These are phyloP conservation scores for Cladosporium oxysporum DNA, from an alignment of 2,329 filamentous ascomycete genomes.

Conservation along the genomic window DNA sequence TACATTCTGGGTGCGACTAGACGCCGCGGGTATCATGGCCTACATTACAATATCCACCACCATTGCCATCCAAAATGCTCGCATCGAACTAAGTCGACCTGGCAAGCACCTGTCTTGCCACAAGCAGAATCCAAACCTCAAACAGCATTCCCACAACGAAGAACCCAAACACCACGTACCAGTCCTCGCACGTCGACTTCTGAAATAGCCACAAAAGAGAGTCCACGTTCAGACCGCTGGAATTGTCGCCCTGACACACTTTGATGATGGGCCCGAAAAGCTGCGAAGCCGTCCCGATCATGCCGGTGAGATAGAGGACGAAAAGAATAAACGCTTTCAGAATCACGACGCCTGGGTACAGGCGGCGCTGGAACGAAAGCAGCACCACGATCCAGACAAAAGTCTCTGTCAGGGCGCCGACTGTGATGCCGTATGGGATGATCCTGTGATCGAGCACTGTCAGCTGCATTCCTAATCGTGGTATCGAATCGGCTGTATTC, in stretches of 20 bases:
- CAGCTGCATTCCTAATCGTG: neutral
- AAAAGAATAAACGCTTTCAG: slow-evolving; percentile 62
- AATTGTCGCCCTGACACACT: slow-evolving; percentile 57
- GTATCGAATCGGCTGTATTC: neutral
- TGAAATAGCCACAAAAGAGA: slow-evolving; percentile 65
- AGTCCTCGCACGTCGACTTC: slow-evolving; percentile 63
- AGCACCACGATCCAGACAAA: slow-evolving; percentile 61
- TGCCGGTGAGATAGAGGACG: slow-evolving; percentile 62
- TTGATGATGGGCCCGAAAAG: slow-evolving; percentile 54
- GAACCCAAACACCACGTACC: slow-evolving; percentile 64
- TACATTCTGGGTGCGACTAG: neutral
- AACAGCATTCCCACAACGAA: slow-evolving; percentile 64
- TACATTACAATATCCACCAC: neutral
- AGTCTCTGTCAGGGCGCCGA: slow-evolving; percentile 57
- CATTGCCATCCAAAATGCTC: slow-evolving; percentile 11
- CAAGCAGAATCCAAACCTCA: slow-evolving; percentile 66
- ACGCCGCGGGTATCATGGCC: neutral
- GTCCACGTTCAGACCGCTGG: slow-evolving; percentile 54
- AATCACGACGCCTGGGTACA: slow-evolving; percentile 61
- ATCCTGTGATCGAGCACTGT: slow-evolving; percentile 49
- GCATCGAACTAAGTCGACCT: slow-evolving; percentile 31
- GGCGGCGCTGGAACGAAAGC: slow-evolving; percentile 56
- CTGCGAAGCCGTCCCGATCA: slow-evolving; percentile 64
- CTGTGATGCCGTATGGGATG: slow-evolving; percentile 64
- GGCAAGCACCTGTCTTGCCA: slow-evolving; percentile 43